Evolutionary conservation across 225 moss, liverwort and hornwort genomes (phyloP).

Genomic region (Marchantia polymorpha): DNA sequence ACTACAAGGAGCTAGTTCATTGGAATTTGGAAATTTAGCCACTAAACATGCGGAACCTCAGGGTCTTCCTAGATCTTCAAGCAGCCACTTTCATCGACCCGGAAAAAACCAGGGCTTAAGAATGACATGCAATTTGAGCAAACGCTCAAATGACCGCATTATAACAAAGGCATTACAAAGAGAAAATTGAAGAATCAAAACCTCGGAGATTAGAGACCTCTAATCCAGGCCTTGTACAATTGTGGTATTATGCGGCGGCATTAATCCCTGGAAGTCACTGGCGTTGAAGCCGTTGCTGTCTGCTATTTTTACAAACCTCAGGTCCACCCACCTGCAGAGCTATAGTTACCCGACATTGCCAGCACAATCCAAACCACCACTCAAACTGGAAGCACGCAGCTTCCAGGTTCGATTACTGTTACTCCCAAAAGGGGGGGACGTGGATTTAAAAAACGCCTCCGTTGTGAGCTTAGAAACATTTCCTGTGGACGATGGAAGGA

Average conservation of each 20-base stretch:
- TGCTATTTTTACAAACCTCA: constrained; percentile 54
- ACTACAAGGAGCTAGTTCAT: constrained; percentile 22
- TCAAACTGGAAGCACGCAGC: constrained; percentile 38
- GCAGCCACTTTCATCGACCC: constrained; percentile 21
- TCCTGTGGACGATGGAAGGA: constrained; percentile 92
- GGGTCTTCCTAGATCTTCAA: constrained; percentile 20
- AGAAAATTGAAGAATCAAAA: constrained; percentile 26
- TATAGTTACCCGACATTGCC: constrained; percentile 31
- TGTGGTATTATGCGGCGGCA: constrained; percentile 30
- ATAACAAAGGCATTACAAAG: constrained; percentile 25
- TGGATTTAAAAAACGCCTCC: constrained; percentile 32
- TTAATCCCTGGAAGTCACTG: constrained; percentile 25
- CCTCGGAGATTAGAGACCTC: constrained; percentile 15
- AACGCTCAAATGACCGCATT: constrained; percentile 33
- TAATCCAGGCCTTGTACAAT: constrained; percentile 28
- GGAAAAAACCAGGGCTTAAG: constrained; percentile 27
- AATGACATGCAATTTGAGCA: constrained; percentile 38
- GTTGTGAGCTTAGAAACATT: constrained; percentile 64
- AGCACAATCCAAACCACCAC: constrained; percentile 37
- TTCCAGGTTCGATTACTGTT: constrained; percentile 32
- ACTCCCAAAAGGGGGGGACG: constrained; percentile 24
- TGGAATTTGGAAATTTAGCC: constrained; percentile 5
- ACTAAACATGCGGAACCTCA: constrained; percentile 4
- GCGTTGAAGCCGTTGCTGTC: constrained; percentile 19
- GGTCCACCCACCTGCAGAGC: constrained; percentile 38